Base-by-base conservation (phyloP, 2,329 filamentous ascomycete genomes). In the Sclerotiophoma versabilis region DNA sequence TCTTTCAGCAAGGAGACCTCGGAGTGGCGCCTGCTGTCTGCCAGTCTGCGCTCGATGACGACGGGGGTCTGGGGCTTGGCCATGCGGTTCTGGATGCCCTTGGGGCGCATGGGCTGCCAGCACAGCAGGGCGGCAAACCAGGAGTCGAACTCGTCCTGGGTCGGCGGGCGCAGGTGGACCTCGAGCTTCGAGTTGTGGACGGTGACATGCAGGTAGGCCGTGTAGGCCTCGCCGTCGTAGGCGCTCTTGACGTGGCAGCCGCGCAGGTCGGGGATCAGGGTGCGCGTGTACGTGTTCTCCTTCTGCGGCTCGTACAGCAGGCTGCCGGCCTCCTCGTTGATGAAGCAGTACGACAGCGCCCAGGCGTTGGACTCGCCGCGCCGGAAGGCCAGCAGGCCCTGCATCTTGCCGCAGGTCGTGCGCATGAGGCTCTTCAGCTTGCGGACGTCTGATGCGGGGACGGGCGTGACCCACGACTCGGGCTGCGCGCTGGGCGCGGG, bases 91-190 rank as follows among this genome's bases (percentile, higher is more conserved):
- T 79, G 75, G 14, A 83, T 77, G 11, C 81, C 81, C 10, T 81
- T 80, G 1, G 87, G 86, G 20, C 85, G 84, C 54, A 92, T 80
- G 59, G 91, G 89, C 71, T 92, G 89, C 91, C 91, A 95, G 70
- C 88, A 91, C 26, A 93, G 80, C 37, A 95, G 75, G 7, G 90
- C 90, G 12, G 91, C 91, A 51, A 93, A 84, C 91, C 91, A 95
- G 19, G 88, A 80, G 63, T 93, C 89, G 60, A 88, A 85, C 66
- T 93, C 89, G 17, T 87, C 83, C 26, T 83, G 75, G 2, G 82
- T 81, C 8, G 84, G 73, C 12, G 91, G 88, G 29, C 87, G 83
- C 52, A 95, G 76, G 48, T 89, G 78, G 36, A 91, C 77, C 59
- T 90, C 83, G 20, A 85, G 73, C 7, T 82, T 82, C 22, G 81